Evolutionary conservation across 805 yeast species (phyloP).

Genomic region (Hagleromyces aurorensis): DNA sequence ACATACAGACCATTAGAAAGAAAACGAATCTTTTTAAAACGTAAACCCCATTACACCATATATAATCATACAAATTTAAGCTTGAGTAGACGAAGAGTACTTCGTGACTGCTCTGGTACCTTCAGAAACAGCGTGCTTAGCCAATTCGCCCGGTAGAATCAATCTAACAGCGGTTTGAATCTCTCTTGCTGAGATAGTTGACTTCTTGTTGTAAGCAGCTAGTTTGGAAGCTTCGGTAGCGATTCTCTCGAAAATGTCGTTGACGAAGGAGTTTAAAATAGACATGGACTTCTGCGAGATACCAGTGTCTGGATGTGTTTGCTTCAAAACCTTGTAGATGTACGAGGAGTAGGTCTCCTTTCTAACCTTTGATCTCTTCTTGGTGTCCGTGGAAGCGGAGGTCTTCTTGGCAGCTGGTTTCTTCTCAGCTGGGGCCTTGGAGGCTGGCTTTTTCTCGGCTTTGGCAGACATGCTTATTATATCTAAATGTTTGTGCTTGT

Average conservation of each 20-base stretch:
- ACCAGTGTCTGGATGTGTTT: slow-evolving; percentile 99
- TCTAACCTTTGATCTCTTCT: slow-evolving; percentile 92
- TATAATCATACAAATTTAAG: slow-evolving; percentile 22
- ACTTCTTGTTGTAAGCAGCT: slow-evolving; percentile 98
- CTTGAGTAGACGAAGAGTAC: slow-evolving; percentile 64
- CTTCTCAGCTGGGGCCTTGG: slow-evolving; percentile 96
- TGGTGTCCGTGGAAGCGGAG: slow-evolving; percentile 64
- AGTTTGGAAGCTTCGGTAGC: slow-evolving; percentile 97
- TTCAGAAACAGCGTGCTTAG: slow-evolving; percentile 97
- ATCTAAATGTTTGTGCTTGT: too few relatives aligned
- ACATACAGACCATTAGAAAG: too few relatives aligned
- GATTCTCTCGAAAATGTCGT: slow-evolving; percentile 96
- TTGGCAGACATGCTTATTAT: slow-evolving; percentile 12
- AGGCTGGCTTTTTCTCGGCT: slow-evolving; percentile 48
- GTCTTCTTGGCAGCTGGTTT: slow-evolving; percentile 91
- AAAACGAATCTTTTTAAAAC: too few relatives aligned
- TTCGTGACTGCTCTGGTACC: slow-evolving; percentile 98
- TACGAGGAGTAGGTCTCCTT: slow-evolving; percentile 97
- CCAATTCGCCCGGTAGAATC: slow-evolving; percentile 96
- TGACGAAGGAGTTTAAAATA: slow-evolving; percentile 96
- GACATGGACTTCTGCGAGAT: slow-evolving; percentile 98
- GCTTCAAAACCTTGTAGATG: slow-evolving; percentile 97
- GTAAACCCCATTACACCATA: slow-evolving; percentile 2
- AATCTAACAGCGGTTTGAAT: slow-evolving; percentile 98
- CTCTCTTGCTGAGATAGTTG: slow-evolving; percentile 96